phyloP scores from a whole-genome alignment of 495 filamentous ascomycete species.

The Hypomontagnella submonticulosa region DNA sequence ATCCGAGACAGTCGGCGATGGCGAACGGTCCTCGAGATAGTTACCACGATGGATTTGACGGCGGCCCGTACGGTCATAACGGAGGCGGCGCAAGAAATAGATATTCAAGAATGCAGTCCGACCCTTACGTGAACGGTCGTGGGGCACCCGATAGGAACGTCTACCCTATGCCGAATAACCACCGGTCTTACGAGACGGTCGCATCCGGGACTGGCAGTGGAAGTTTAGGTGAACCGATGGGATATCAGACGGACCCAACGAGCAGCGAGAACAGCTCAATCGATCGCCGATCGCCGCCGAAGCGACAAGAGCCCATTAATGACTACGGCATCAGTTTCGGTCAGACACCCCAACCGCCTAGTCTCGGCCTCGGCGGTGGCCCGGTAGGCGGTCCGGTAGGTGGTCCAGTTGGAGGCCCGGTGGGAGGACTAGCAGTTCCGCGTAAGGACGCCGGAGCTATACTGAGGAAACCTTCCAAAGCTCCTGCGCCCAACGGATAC shows the following conservation, averaged over 20 bases:
- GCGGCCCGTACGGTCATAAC: slow-evolving; percentile 30
- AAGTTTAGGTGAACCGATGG: slow-evolving; percentile 74
- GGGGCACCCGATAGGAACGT: slow-evolving; percentile 59
- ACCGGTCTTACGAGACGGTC: slow-evolving; percentile 84
- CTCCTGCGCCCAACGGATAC: slow-evolving; percentile 36
- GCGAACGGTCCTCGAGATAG: slow-evolving; percentile 66
- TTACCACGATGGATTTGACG: slow-evolving; percentile 54
- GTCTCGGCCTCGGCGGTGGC: slow-evolving; percentile 48
- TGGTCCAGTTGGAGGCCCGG: background rate
- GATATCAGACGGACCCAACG: slow-evolving; percentile 84
- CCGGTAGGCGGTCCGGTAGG: slow-evolving; percentile 41
- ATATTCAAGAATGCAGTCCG: slow-evolving; percentile 54
- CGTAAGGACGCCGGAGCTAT: slow-evolving; percentile 51
- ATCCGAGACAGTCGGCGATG: slow-evolving; percentile 51
- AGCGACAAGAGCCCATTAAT: slow-evolving; percentile 58
- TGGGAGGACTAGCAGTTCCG: slow-evolving; percentile 49
- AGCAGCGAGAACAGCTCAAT: slow-evolving; percentile 92
- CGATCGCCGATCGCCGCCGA: slow-evolving; percentile 72
- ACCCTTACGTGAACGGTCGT: slow-evolving; percentile 43
- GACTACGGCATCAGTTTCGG: slow-evolving; percentile 62
- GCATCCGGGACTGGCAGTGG: slow-evolving; percentile 77
- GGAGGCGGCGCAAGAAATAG: slow-evolving; percentile 37
- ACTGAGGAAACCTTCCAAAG: slow-evolving; percentile 49
- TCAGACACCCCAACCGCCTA: slow-evolving; percentile 49
- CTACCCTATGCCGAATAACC: slow-evolving; percentile 74